phyloP scores from a whole-genome alignment of 352 stramenopile genomes.

The Aphanomyces cochlioides region DNA sequence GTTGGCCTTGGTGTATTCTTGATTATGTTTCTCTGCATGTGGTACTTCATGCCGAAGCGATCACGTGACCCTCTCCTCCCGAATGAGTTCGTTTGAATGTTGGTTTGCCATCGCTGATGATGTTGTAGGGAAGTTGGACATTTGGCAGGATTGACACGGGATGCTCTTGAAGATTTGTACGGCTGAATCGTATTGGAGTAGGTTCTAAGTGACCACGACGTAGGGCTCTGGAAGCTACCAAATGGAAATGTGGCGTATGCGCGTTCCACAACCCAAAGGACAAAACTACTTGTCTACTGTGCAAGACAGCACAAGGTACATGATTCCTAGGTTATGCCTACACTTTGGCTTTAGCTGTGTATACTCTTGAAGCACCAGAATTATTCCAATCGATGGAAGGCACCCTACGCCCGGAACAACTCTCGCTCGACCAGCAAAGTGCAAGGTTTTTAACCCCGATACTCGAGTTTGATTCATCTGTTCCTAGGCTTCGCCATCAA shows the following conservation, averaged over 20 bases:
- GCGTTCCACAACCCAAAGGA: background rate
- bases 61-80: background rate
- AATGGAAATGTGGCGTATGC: conserved; percentile 12
- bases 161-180: conserved; percentile 23
- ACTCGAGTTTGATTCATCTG: background rate
- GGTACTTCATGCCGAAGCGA: too few relatives aligned
- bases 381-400: background rate
- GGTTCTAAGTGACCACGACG: background rate
- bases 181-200: background rate
- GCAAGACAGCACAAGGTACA: conserved; percentile 2
- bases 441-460: background rate
- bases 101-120: background rate
- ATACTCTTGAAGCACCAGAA: background rate
- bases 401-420: background rate
- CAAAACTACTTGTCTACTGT: background rate
- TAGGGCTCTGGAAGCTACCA: conserved; percentile 14
- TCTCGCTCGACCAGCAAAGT: conserved; percentile 14
- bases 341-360: background rate
- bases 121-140: conserved; percentile 17
- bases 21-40: too few relatives aligned
- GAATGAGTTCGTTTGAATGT: conserved; percentile 6
- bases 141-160: background rate
- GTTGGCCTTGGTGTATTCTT: too few relatives aligned
- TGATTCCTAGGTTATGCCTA: background rate
- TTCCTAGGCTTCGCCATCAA: conserved; percentile 1